Percentiles rank a stretch among this genome's conserved stretches.
Conservation (phyloP, 306 rosid genomes). For the Ormosia emarginata region DNA sequence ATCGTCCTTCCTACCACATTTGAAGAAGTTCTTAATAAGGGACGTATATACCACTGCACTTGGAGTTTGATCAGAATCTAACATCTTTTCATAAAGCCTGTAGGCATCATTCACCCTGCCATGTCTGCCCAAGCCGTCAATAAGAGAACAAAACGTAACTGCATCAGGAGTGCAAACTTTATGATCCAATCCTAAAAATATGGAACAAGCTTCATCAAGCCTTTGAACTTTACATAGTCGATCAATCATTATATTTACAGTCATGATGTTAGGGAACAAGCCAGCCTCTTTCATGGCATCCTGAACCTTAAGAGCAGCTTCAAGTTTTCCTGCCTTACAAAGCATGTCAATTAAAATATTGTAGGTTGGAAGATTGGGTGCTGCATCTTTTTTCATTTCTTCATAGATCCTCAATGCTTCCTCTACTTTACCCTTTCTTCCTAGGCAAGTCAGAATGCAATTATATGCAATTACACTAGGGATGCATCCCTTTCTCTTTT, state of each 20-base stretch:
- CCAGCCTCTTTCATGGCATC: constrained; percentile 85
- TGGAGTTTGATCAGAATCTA: constrained; percentile 67
- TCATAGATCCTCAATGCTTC: constrained; percentile 68
- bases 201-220: constrained; percentile 82
- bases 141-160: constrained; percentile 81
- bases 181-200: constrained; percentile 77
- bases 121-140: constrained; percentile 85
- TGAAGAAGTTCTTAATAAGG: constrained; percentile 78
- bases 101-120: constrained; percentile 86
- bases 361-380: constrained; percentile 78
- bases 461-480: constrained; percentile 84
- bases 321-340: constrained; percentile 68
- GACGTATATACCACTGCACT: constrained; percentile 71
- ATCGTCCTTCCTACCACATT: constrained; percentile 86
- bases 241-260: constrained; percentile 89
- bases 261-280: constrained; percentile 79
- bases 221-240: constrained; percentile 79
- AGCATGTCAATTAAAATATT: constrained; percentile 85
- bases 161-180: constrained; percentile 69
- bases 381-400: constrained; percentile 89
- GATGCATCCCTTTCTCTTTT: constrained; percentile 81
- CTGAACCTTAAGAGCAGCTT: constrained; percentile 56
- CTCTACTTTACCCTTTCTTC: constrained; percentile 65
- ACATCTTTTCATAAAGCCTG: constrained; percentile 85
- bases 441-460: constrained; percentile 77